Conservation (phyloP, 805 yeast genomes). For the Saccharomyces cerevisiae region DNA sequence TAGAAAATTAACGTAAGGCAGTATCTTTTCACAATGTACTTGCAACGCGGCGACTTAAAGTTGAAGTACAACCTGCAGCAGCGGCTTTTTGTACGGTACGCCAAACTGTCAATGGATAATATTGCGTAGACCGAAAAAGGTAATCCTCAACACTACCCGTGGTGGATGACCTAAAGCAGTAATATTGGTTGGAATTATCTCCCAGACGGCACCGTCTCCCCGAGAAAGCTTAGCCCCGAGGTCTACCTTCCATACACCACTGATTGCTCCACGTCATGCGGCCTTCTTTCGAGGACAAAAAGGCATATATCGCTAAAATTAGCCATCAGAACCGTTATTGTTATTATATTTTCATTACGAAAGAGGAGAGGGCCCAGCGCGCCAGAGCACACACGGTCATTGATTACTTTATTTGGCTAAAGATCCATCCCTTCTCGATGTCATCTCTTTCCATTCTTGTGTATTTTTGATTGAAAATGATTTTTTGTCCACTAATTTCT, state of each 20-base stretch:
- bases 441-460: not conserved
- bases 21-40: not conserved
- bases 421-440: not conserved
- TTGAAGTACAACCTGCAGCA: not conserved
- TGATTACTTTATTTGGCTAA: not conserved
- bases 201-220: not conserved
- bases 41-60: not conserved
- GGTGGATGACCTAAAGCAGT: not conserved
- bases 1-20: not conserved
- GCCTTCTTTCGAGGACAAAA: not conserved
- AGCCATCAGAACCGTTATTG: not conserved
- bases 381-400: not conserved
- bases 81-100: not conserved
- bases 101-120: not conserved
- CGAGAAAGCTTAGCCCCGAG: not conserved
- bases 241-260: not conserved
- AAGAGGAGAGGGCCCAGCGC: not conserved
- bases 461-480: not conserved
- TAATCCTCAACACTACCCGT: not conserved
- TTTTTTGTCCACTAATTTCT: not conserved
- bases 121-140: not conserved
- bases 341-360: not conserved
- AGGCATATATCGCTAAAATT: not conserved
- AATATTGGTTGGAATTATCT: not conserved
- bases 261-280: not conserved